Base-by-base conservation (phyloP, 805 yeast genomes). In the Scheffersomyces spartinae region DNA sequence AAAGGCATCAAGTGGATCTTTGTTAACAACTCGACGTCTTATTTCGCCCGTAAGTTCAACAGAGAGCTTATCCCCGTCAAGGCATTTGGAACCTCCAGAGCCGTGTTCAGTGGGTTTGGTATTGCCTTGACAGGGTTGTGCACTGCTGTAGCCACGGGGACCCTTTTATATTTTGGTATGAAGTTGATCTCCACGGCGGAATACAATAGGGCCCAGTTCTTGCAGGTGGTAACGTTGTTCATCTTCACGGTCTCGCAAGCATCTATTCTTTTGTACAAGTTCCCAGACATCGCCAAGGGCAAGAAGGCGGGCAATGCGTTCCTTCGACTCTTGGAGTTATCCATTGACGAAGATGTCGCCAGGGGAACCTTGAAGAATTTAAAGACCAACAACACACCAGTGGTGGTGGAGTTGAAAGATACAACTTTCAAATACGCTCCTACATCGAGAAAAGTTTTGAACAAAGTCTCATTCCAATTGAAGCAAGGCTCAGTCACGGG, bases 281-380 rank as follows among this genome's bases (percentile, higher is more conserved):
- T 86, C n/a, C 95, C 97, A 0, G 81, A 77, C 32, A 64, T 85
- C 3, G 68, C 78, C 12, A 68, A 85, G 31, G 95, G 94, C 1
- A 76, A 82, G 42, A 55, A 86, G 38, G 83, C 82, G 7, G 83
- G 76, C 0, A 61, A 68, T 2, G 42, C 39, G 25, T n/a, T n/a
- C n/a, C n/a, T n/a, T 13, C 56, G 63, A 34, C 49, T 78, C 1
- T 51, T 68, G 27, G 47, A 51, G 12, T 39, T 78, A 3, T n/a
- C 19, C 19, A 9, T 9, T 27, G 25, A 13, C 32, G 34, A 23
- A n/a, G 20, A n/a, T 12, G 12, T 19, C 12, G 27, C 26, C 6
- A 28, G 38, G 30, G 66, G 15, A 40, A 45, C 2, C 30, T 57
- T 13, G 35, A 39, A 4, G 47, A 54, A 9, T 56, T 60, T 25